Evolutionary conservation across 1,284 basidiomycete genomes (phyloP).

Genomic region (Gastroboletus turbinatus): DNA sequence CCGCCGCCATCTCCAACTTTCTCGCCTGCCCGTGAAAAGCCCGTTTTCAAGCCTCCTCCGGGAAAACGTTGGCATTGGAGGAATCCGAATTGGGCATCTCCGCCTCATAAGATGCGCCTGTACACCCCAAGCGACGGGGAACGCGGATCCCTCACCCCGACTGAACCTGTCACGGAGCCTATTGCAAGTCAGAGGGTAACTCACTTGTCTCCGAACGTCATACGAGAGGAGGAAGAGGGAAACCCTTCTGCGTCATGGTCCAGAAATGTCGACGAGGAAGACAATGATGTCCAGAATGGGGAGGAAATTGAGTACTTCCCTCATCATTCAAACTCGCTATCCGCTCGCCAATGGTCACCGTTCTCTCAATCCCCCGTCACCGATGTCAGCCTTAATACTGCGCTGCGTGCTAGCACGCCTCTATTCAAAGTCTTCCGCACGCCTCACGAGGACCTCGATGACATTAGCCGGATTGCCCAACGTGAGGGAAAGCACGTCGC

Average conservation of each 20-base stretch:
- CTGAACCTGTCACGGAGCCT: conserved; percentile 30
- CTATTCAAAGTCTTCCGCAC: conserved; percentile 37
- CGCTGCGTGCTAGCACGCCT: conserved; percentile 32
- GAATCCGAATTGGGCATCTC: conserved; percentile 37
- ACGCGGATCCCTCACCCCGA: conserved; percentile 30
- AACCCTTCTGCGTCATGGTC: conserved; percentile 5
- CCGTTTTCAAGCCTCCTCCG: conserved; percentile 28
- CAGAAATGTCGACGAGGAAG: conserved; percentile 8
- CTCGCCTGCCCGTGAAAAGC: conserved; percentile 20
- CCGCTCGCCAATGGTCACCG: conserved; percentile 28
- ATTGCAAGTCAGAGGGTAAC: conserved; percentile 1
- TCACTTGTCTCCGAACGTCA: background rate
- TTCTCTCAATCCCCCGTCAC: conserved; percentile 28
- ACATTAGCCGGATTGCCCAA: conserved; percentile 22
- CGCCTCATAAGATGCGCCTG: conserved; percentile 30
- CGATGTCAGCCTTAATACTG: conserved; percentile 27
- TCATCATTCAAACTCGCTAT: conserved; percentile 17
- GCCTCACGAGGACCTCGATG: conserved; percentile 29
- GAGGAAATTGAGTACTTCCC: conserved; percentile 19
- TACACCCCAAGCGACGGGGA: conserved; percentile 26
- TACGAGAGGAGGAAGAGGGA: conserved; percentile 14
- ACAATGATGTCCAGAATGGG: conserved; percentile 3
- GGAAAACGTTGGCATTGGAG: conserved; percentile 35
- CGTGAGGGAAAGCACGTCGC: conserved; percentile 36
- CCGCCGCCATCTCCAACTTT: conserved; percentile 16